Base-by-base conservation (phyloP, 1,139 yeast genomes). In the Zygoascus sp. region DNA sequence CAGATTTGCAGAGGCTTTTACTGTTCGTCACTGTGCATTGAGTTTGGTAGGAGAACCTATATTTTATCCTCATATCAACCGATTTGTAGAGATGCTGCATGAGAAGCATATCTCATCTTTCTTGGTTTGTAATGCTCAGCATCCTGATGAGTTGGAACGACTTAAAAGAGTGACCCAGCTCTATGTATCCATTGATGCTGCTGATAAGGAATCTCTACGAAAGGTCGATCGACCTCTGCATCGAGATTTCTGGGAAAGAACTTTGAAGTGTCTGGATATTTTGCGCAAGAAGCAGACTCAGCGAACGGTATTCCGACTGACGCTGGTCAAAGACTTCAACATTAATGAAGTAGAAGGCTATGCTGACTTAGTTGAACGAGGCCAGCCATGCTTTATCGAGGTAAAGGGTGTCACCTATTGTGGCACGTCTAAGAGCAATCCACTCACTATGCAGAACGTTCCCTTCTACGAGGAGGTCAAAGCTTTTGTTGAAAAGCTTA, bases 41-140 rank as follows among this genome's bases (percentile, higher is more conserved):
- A 87, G 96, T 5, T 72, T 89, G 37, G 97, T 90, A 21, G 97
- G 97, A 20, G 97, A 89, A 64, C 97, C 97, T 1, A 89, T 89
- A 46, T 86, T 89, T 63, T 88, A 89, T 62, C 97, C 96, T 1
- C 80, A 89, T 60, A 89, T 89, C 63, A 88, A 86, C 63, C 88
- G 83, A 62, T 89, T 89, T 61, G 80, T 88, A 35, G 78, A 75
- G 5, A 77, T 89, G 81, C 71, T 90, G 47, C 97, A 89, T 60
- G 82, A 77, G 36, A 75, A 79, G 59, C 82, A 77, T 42, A 89
- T 89, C 43, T 84, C 95, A 2, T 82, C 95, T 48, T 89, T 89
- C 66, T 73, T 89, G 60, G 97, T 89, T 13, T 89, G 97, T 69
- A 89, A 89, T 64, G 97, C 97, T 8, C 97, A 89, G 68, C 97